Evolutionary conservation across 495 filamentous ascomycete species (phyloP).

Genomic region (Pseudevernia furfuracea): DNA sequence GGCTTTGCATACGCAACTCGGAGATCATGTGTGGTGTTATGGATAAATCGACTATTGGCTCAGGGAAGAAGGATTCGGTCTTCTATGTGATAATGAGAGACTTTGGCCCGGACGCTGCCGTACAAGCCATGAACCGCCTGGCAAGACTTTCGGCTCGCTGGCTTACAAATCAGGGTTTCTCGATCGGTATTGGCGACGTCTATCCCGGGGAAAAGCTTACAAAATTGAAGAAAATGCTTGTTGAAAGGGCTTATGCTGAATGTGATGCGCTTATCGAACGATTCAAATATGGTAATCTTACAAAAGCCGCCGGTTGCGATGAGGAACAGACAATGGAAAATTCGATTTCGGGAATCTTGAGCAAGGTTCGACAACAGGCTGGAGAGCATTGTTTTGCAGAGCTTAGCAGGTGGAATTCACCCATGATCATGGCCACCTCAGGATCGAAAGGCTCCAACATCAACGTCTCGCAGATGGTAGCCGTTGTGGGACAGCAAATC

Average conservation of each 20-base stretch:
- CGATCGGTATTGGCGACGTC: constrained; percentile 91
- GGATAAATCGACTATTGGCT: constrained; percentile 93
- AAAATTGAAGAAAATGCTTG: constrained; percentile 62
- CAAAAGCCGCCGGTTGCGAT: constrained; percentile 80
- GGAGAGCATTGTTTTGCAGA: constrained; percentile 86
- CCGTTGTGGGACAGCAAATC: constrained; percentile 94
- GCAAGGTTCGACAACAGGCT: constrained; percentile 78
- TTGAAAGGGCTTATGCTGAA: constrained; percentile 67
- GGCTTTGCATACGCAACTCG: constrained; percentile 87
- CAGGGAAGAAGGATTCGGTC: constrained; percentile 93
- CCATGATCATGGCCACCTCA: constrained; percentile 92
- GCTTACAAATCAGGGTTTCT: constrained; percentile 87
- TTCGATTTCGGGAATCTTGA: constrained; percentile 80
- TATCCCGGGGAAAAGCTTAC: constrained; percentile 65
- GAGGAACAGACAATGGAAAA: constrained; percentile 91
- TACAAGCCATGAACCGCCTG: constrained; percentile 86
- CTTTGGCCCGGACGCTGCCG: constrained; percentile 82
- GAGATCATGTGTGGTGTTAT: constrained; percentile 98
- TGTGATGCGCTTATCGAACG: constrained; percentile 79
- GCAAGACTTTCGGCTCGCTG: constrained; percentile 84
- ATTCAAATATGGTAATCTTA: constrained; percentile 68
- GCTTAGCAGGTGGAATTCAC: constrained; percentile 84
- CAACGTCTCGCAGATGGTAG: constrained; percentile 99
- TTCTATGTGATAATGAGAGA: constrained; percentile 96
- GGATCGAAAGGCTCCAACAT: constrained; percentile 94